Evolutionary conservation across 2,329 filamentous ascomycete species (phyloP), one percentile per base, ranked within the genome.

Genomic region (Pseudogymnoascus sp.): DNA sequence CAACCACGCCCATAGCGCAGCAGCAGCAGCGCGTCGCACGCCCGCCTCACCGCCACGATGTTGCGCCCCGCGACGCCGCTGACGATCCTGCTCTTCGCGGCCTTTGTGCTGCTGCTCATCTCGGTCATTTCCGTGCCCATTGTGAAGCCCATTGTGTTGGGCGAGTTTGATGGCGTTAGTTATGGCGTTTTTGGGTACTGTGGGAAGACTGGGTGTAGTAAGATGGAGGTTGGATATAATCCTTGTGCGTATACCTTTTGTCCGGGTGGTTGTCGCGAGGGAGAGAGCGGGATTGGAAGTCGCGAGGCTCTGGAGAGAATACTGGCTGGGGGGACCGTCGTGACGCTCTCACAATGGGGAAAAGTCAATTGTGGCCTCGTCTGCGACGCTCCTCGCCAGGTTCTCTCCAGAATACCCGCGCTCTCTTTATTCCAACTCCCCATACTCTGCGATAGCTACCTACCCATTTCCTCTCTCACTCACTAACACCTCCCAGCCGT

Each of bases 121-220:
- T 90, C 92, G 55, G 90, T 92, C 39, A 78, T 99, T n/a, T 96
- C 93, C 1, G 92, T 91, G 0, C 94, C 94, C 15, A 86, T 99
- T 68, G 88, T 97, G 72, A 86, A 88, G 71, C 82, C 81, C 27
- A 95, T 99, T 55, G 90, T 92, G 8, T 80, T 99, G 42, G 92
- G 89, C 37, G 86, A 84, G 60, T 93, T 87, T 72, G 77, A 87
- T 42, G 86, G 87, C 69, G 84, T 90, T 68, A 87, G 86, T 67
- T 97, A 95, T 79, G 94, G 94, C 58, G 92, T 97, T 58, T 93
- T 97, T 78, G 94, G 94, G 27, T 96, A 85, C 70, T 99, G 94
- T 75, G 80, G 85, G 66, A 78, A 76, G 39, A 74, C 73, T 65
- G 71, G 75, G 63, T 97, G 94, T 75, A 89, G 84, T 70, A 78